These are phyloP conservation scores for Agaricus bisporus DNA, from an alignment of 768 basidiomycete genomes.

Conservation along the genomic window DNA sequence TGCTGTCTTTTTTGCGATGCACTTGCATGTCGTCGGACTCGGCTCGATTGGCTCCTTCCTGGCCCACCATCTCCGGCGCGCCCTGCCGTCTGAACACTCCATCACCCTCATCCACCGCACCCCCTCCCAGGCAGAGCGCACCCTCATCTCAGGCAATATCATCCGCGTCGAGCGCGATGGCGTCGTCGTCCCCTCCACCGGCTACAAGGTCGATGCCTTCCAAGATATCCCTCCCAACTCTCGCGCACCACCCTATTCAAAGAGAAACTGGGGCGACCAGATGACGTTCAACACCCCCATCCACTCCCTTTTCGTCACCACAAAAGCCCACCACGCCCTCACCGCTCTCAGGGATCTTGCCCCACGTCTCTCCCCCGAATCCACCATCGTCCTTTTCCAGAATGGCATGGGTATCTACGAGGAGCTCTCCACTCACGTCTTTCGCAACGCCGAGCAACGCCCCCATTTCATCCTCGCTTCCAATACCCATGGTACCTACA, in stretches of 20 bases:
- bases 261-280: slow-evolving; percentile 1
- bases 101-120: slow-evolving; percentile 70
- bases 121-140: slow-evolving; percentile 27
- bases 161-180: slow-evolving; percentile 50
- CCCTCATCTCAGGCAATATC: slow-evolving; percentile 24
- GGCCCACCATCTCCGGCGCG: slow-evolving; percentile 68
- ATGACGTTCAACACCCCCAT: slow-evolving; percentile 32
- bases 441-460: slow-evolving; percentile 63
- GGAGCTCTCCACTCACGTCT: slow-evolving; percentile 56
- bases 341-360: slow-evolving; percentile 51
- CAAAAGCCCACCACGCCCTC: slow-evolving; percentile 68
- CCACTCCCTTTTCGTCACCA: slow-evolving; percentile 74
- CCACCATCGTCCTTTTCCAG: slow-evolving; percentile 88
- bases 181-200: slow-evolving; percentile 30
- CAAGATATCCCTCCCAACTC: slow-evolving; percentile 11
- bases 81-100: slow-evolving; percentile 42
- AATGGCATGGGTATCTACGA: slow-evolving; percentile 96
- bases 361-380: slow-evolving; percentile 54
- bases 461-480: slow-evolving; percentile 84
- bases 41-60: slow-evolving; percentile 82
- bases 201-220: slow-evolving; percentile 48
- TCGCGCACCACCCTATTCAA: background rate
- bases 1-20: slow-evolving; percentile 39
- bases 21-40: slow-evolving; percentile 70
- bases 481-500: slow-evolving; percentile 76